Conservation (phyloP, 768 basidiomycete genomes). For the Mycena crocata region DNA sequence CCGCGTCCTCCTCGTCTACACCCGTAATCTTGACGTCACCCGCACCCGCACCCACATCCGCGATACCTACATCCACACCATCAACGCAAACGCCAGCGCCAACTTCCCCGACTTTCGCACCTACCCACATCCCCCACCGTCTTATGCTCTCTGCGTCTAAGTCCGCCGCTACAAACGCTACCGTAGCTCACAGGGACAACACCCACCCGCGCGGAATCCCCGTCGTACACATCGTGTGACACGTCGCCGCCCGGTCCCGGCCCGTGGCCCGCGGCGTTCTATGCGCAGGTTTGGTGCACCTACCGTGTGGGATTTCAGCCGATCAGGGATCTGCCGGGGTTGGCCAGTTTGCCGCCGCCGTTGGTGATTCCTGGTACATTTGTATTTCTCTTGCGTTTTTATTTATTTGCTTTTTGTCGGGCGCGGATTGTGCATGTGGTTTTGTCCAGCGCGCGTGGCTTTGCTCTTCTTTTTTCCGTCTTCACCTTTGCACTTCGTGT, state of each 20-base stretch:
- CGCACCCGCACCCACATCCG: neutral
- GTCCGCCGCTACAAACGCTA: too few relatives aligned
- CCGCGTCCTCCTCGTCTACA: too few relatives aligned
- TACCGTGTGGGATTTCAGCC: constrained; percentile 6
- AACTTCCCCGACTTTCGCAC: neutral
- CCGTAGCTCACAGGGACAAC: too few relatives aligned
- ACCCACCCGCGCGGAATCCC: neutral
- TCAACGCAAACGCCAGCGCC: neutral
- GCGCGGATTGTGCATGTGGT: neutral
- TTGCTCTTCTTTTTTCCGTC: too few relatives aligned
- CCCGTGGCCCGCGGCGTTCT: neutral
- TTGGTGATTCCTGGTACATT: too few relatives aligned
- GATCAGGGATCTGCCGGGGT: neutral
- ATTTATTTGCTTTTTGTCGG: too few relatives aligned
- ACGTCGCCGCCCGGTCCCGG: neutral
- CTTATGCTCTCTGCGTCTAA: too few relatives aligned
- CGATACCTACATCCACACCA: neutral
- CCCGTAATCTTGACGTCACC: neutral
- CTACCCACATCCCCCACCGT: constrained; percentile 2
- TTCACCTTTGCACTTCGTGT: too few relatives aligned
- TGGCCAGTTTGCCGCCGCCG: neutral
- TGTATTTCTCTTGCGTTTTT: too few relatives aligned
- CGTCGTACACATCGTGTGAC: too few relatives aligned
- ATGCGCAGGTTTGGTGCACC: constrained; percentile 6
- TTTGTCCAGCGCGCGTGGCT: too few relatives aligned